phyloP scores from a whole-genome alignment of 805 yeast species.

The Candida vaughaniae region DNA sequence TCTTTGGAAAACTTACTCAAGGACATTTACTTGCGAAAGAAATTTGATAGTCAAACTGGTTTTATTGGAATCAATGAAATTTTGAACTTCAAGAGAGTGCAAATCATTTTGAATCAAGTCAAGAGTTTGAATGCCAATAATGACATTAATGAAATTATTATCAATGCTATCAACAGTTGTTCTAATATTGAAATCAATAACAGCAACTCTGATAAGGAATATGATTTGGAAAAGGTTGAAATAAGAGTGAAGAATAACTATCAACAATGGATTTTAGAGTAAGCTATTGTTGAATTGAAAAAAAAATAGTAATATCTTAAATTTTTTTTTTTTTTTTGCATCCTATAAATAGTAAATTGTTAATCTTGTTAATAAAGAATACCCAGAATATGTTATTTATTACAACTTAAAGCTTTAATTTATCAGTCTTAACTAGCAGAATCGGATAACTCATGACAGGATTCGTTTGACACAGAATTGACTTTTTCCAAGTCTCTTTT shows the following conservation, averaged over 20 bases:
- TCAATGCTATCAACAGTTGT: slow-evolving; percentile 54
- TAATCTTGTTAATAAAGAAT: slow-evolving; percentile 5
- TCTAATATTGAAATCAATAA: slow-evolving; percentile 49
- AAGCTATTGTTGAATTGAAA: slow-evolving; percentile 1
- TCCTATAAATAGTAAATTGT: slow-evolving; percentile 9
- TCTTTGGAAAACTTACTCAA: slow-evolving; percentile 82
- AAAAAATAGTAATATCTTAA: neutral
- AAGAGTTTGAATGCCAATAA: slow-evolving; percentile 26
- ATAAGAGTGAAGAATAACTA: slow-evolving; percentile 60
- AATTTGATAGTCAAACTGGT: slow-evolving; percentile 70
- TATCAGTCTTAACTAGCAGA: neutral
- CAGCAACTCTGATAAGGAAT: slow-evolving; percentile 32
- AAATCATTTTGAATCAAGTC: slow-evolving; percentile 47
- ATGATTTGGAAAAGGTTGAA: slow-evolving; percentile 47
- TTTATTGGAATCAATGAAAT: slow-evolving; percentile 63
- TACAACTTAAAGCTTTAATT: neutral
- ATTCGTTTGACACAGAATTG: slow-evolving; percentile 1
- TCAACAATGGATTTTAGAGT: slow-evolving; percentile 62
- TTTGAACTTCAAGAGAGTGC: slow-evolving; percentile 74
- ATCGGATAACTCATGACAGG: neutral
- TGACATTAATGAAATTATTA: slow-evolving; percentile 34
- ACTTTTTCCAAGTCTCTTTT: slow-evolving; percentile 3
- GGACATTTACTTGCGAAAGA: slow-evolving; percentile 78
- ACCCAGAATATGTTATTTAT: neutral
- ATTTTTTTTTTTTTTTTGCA: slow-evolving; percentile 7